phyloP scores from a whole-genome alignment of 2,329 filamentous ascomycete genomes.

The Stemphylium vesicarium region DNA sequence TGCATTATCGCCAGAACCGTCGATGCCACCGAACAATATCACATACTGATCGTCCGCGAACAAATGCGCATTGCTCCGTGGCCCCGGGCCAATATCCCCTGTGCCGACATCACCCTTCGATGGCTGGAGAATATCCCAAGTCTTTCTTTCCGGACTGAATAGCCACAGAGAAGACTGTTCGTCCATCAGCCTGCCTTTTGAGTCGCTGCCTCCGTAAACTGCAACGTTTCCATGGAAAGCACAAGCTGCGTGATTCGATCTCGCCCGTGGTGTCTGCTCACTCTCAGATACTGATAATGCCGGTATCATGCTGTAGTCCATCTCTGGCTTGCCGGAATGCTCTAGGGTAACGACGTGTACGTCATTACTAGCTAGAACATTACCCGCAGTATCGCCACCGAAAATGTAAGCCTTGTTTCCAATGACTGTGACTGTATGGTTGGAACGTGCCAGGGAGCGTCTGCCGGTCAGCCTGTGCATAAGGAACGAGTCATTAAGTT shows the following conservation, averaged over 20 bases:
- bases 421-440: constrained; percentile 51
- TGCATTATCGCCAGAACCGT: constrained; percentile 27
- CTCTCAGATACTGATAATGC: constrained; percentile 43
- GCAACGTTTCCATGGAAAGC: constrained; percentile 49
- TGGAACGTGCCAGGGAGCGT: constrained; percentile 42
- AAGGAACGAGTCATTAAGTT: background rate
- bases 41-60: constrained; percentile 30
- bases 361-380: constrained; percentile 51
- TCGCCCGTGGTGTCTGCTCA: constrained; percentile 40
- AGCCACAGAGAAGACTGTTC: constrained; percentile 51
- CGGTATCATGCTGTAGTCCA: constrained; percentile 53
- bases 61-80: constrained; percentile 25
- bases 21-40: constrained; percentile 37
- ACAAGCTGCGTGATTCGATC: constrained; percentile 51
- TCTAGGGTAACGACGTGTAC: constrained; percentile 50
- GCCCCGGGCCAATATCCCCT: constrained; percentile 24
- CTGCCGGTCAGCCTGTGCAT: constrained; percentile 18
- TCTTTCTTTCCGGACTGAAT: constrained; percentile 43
- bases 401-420: constrained; percentile 55
- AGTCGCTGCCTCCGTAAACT: constrained; percentile 50
- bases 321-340: constrained; percentile 39
- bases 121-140: constrained; percentile 31
- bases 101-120: constrained; percentile 19
- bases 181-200: constrained; percentile 41
- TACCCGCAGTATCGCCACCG: constrained; percentile 48